Conservation (phyloP, 2,329 filamentous ascomycete genomes). For the Fusarium euwallaceae region DNA sequence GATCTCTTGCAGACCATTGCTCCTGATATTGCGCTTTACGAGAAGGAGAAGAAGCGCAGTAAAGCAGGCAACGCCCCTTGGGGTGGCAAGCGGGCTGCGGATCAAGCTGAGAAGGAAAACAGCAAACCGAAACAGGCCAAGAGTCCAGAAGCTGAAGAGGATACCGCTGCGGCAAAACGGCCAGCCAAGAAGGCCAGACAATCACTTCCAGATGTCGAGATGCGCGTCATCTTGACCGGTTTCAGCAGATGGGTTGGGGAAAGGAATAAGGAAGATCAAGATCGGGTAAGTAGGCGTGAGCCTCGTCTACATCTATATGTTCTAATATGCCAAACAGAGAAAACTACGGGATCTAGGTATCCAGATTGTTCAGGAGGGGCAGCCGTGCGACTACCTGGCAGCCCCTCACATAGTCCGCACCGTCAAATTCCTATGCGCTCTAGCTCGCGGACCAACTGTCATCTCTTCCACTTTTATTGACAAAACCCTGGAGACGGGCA, state of each 20-base stretch:
- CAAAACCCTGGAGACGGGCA: slow-evolving; percentile 76
- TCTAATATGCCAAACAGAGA: slow-evolving; percentile 64
- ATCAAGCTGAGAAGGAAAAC: slow-evolving; percentile 67
- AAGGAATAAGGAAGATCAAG: slow-evolving; percentile 79
- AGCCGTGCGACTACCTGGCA: slow-evolving; percentile 85
- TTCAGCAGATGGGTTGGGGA: slow-evolving; percentile 86
- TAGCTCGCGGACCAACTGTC: slow-evolving; percentile 84
- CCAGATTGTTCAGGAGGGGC: slow-evolving; percentile 80
- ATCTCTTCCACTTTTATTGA: slow-evolving; percentile 85
- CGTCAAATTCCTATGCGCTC: slow-evolving; percentile 89
- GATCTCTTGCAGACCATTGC: slow-evolving; percentile 81
- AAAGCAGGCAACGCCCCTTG: slow-evolving; percentile 65
- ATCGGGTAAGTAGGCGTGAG: slow-evolving; percentile 73
- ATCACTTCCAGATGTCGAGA: slow-evolving; percentile 71
- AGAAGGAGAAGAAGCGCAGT: slow-evolving; percentile 89
- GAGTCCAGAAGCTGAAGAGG: slow-evolving; percentile 60
- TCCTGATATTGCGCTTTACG: slow-evolving; percentile 88
- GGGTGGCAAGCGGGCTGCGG: slow-evolving; percentile 73
- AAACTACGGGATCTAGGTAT: slow-evolving; percentile 88
- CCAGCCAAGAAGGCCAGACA: slow-evolving; percentile 74
- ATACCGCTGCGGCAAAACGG: slow-evolving; percentile 61
- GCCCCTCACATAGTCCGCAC: slow-evolving; percentile 90
- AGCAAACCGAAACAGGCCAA: slow-evolving; percentile 61
- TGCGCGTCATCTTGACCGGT: slow-evolving; percentile 85
- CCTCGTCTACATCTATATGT: slow-evolving; percentile 12